These are phyloP conservation scores for Flagelloscypha sp. DNA, from an alignment of 768 basidiomycete species.

Conservation along the genomic window DNA sequence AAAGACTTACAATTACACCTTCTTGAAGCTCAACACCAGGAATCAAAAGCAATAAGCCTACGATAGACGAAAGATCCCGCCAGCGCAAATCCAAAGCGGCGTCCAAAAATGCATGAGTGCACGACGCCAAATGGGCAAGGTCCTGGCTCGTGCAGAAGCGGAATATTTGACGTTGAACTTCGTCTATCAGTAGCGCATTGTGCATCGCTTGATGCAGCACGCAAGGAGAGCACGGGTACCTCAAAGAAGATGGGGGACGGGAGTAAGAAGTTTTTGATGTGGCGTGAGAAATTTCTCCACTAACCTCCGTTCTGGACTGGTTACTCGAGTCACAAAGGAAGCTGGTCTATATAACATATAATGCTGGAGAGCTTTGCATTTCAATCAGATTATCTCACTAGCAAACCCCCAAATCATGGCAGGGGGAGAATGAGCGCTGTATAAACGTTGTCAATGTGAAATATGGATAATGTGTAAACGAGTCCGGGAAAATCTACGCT, in stretches of 20 bases:
- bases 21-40: slow-evolving; percentile 19
- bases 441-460: slow-evolving; percentile 1
- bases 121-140: slow-evolving; percentile 30
- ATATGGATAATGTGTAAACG: slow-evolving; percentile 2
- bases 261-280: slow-evolving; percentile 5
- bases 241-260: slow-evolving; percentile 3
- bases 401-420: too few relatives aligned
- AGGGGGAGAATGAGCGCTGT: background rate
- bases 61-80: slow-evolving; percentile 30
- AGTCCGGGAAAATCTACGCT: too few relatives aligned
- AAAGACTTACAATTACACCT: slow-evolving; percentile 26
- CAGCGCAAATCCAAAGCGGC: slow-evolving; percentile 42
- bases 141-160: slow-evolving; percentile 18
- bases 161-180: slow-evolving; percentile 38
- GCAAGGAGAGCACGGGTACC: background rate
- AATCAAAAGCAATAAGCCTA: slow-evolving; percentile 33
- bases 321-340: slow-evolving; percentile 2
- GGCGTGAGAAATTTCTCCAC: slow-evolving; percentile 5
- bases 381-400: background rate
- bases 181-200: slow-evolving; percentile 37
- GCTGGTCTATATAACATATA: background rate
- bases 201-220: slow-evolving; percentile 26
- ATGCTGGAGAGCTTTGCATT: background rate
- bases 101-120: slow-evolving; percentile 38
- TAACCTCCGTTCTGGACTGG: slow-evolving; percentile 7